These are phyloP conservation scores for Sicyos baderoa DNA, from an alignment of 306 rosid species.

Conservation along the genomic window DNA sequence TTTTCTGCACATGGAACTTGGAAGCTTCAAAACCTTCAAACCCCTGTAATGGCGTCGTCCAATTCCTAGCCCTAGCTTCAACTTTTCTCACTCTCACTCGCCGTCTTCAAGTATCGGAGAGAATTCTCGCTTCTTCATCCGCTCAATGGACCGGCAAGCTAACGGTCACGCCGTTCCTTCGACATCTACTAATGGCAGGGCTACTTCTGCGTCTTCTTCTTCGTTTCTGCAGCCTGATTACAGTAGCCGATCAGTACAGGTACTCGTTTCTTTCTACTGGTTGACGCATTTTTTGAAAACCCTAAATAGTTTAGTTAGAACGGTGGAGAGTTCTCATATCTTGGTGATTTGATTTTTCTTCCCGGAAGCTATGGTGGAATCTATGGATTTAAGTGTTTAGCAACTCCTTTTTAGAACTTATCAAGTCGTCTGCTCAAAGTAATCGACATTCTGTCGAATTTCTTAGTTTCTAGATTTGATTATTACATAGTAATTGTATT, in stretches of 20 bases:
- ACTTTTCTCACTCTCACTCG: slow-evolving; percentile 4
- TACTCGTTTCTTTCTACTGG: slow-evolving; percentile 18
- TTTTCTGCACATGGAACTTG: slow-evolving; percentile 7
- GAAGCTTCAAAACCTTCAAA: slow-evolving; percentile 20
- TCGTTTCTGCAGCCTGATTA: slow-evolving; percentile 43
- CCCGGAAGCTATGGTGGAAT: not conserved
- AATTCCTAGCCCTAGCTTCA: slow-evolving; percentile 23
- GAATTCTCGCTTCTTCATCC: slow-evolving; percentile 6
- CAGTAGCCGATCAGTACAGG: slow-evolving; percentile 68
- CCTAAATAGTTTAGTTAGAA: slow-evolving; percentile 4
- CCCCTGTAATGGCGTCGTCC: slow-evolving; percentile 28
- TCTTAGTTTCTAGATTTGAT: slow-evolving; percentile 1
- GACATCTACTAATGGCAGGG: slow-evolving; percentile 35
- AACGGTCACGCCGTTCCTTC: slow-evolving; percentile 45
- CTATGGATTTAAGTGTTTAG: not conserved
- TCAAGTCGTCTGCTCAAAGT: not conserved
- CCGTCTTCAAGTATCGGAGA: not conserved
- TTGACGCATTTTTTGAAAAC: not conserved
- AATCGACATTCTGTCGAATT: not conserved
- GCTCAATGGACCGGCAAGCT: slow-evolving; percentile 47
- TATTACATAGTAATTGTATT: not conserved
- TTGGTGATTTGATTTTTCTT: not conserved
- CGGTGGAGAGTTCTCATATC: not conserved
- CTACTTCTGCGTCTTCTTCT: slow-evolving; percentile 30
- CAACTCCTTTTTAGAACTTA: not conserved